Conservation (phyloP, 805 yeast species). For the Lipomyces sp. region DNA sequence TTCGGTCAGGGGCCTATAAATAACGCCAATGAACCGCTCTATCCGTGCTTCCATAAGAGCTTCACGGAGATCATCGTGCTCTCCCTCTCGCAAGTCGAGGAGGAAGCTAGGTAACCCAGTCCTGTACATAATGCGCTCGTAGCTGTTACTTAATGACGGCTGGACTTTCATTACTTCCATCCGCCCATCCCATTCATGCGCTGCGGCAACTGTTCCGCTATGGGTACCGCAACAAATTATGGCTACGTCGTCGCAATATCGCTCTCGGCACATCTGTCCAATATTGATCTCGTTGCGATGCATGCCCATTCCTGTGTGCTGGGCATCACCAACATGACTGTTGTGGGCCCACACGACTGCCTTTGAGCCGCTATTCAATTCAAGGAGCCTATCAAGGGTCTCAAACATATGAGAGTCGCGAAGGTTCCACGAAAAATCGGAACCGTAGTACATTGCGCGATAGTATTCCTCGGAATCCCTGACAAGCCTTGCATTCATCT, state of each 20-base stretch:
- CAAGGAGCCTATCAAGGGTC: conserved; percentile 1
- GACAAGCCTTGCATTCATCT: conserved; percentile 14
- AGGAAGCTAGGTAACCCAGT: conserved; percentile 8
- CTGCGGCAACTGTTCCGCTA: conserved; percentile 2
- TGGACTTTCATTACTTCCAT: conserved; percentile 10
- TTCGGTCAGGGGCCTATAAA: conserved; percentile 11
- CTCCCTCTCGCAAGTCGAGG: conserved; percentile 13
- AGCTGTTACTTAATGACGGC: conserved; percentile 4
- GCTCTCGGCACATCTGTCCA: conserved; percentile 8
- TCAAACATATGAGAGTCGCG: conserved; percentile 12
- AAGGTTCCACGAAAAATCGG: conserved; percentile 10
- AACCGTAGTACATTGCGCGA: conserved; percentile 9
- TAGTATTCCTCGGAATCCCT: conserved; percentile 9
- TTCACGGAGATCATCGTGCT: conserved; percentile 11
- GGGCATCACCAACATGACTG: conserved; percentile 12
- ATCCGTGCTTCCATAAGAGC: conserved; percentile 11
- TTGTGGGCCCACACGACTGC: conserved; percentile 14
- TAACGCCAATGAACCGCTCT: conserved; percentile 12
- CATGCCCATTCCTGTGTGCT: conserved; percentile 10
- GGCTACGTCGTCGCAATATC: conserved; percentile 5
- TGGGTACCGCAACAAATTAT: background rate
- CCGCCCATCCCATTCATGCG: conserved; percentile 11
- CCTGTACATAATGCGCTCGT: background rate
- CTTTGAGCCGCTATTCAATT: conserved; percentile 2
- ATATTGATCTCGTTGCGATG: conserved; percentile 10